phyloP scores from a whole-genome alignment of 2,329 filamentous ascomycete species.

The Aspergillus melleus region DNA sequence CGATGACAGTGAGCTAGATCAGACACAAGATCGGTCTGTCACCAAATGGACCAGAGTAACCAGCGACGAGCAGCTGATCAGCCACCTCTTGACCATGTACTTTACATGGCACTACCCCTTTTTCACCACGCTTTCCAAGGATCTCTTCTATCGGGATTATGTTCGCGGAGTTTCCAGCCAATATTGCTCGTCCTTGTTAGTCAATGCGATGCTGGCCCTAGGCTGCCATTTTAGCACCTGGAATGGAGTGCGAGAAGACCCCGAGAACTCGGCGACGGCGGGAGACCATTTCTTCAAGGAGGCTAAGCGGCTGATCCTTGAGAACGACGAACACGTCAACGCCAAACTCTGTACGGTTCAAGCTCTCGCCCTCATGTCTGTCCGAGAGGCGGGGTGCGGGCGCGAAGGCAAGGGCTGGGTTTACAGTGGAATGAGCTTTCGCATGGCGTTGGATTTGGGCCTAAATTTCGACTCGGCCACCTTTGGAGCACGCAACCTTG shows the following conservation, averaged over 20 bases:
- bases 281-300: conserved; percentile 96
- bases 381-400: conserved; percentile 90
- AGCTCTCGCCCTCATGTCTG: conserved; percentile 91
- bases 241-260: conserved; percentile 67
- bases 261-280: conserved; percentile 77
- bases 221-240: conserved; percentile 90
- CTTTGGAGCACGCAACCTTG: conserved; percentile 62
- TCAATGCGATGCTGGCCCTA: conserved; percentile 90
- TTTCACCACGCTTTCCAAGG: conserved; percentile 86
- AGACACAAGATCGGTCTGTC: conserved; percentile 65
- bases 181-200: conserved; percentile 85
- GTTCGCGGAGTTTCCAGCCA: conserved; percentile 66
- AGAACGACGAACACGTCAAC: conserved; percentile 90
- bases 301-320: conserved; percentile 83
- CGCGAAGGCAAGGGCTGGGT: conserved; percentile 96
- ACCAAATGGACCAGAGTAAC: conserved; percentile 88
- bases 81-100: conserved; percentile 94
- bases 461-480: conserved; percentile 79
- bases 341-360: conserved; percentile 88
- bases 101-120: conserved; percentile 98
- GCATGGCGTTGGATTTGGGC: conserved; percentile 93
- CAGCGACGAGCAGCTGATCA: conserved; percentile 72
- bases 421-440: conserved; percentile 96
- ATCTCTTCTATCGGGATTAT: conserved; percentile 84
- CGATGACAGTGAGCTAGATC: conserved; percentile 47